phyloP scores from a whole-genome alignment of 306 rosid species.

The Carpinus fangiana region DNA sequence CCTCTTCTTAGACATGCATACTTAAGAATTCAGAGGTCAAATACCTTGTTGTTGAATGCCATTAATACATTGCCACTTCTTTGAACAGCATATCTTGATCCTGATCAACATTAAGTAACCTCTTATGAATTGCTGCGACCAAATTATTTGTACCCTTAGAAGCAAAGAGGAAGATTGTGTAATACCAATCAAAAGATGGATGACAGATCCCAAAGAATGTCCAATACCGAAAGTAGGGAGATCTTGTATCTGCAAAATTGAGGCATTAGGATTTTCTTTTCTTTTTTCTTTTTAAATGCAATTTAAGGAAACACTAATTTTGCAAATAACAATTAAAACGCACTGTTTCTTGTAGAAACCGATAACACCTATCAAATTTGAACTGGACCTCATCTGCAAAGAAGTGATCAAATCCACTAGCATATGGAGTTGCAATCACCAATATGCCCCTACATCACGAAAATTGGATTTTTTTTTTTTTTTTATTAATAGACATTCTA shows the following conservation, averaged over 20 bases:
- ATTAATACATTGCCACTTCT: slow-evolving; percentile 89
- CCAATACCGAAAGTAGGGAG: slow-evolving; percentile 93
- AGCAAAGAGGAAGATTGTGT: slow-evolving; percentile 31
- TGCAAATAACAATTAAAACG: slow-evolving; percentile 30
- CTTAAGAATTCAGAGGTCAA: slow-evolving; percentile 4
- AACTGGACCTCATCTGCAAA: slow-evolving; percentile 94
- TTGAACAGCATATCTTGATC: slow-evolving; percentile 97
- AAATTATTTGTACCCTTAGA: slow-evolving; percentile 26
- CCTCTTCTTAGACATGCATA: slow-evolving; percentile 9
- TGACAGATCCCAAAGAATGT: slow-evolving; percentile 95
- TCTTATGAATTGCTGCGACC: slow-evolving; percentile 33
- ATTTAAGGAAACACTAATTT: slow-evolving; percentile 22
- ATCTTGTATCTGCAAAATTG: slow-evolving; percentile 68
- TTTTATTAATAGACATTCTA: slow-evolving; percentile 21
- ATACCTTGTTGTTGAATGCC: slow-evolving; percentile 97
- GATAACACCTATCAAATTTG: slow-evolving; percentile 89
- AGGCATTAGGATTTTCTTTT: slow-evolving; percentile 21
- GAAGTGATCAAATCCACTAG: slow-evolving; percentile 98
- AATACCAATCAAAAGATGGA: slow-evolving; percentile 95
- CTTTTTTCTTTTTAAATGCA: background rate
- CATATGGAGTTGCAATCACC: slow-evolving; percentile 95
- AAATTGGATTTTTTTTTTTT: slow-evolving; percentile 16
- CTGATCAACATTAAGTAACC: slow-evolving; percentile 50
- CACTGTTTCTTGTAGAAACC: slow-evolving; percentile 64
- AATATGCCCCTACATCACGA: slow-evolving; percentile 65